Evolutionary conservation across 768 basidiomycete species (phyloP).

Genomic region (Hemileccinum rubropunctum): DNA sequence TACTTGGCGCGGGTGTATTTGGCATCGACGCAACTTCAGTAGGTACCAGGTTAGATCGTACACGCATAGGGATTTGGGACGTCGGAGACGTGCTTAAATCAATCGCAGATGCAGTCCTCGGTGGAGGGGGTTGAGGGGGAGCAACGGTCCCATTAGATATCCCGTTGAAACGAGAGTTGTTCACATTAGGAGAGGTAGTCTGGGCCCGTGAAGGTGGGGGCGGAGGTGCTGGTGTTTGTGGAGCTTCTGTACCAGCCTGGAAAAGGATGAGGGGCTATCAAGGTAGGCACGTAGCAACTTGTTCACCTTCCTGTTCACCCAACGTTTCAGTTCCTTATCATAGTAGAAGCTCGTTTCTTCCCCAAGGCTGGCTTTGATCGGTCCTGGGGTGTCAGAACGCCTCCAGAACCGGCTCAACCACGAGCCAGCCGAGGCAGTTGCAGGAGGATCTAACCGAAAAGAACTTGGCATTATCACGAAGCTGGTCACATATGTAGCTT

Average conservation of each 20-base stretch:
- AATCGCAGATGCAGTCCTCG: slow-evolving; percentile 62
- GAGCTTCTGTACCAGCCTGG: slow-evolving; percentile 55
- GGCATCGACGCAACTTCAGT: slow-evolving; percentile 37
- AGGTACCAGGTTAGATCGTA: slow-evolving; percentile 66
- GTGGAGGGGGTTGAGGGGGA: slow-evolving; percentile 19
- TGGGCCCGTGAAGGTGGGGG: slow-evolving; percentile 85
- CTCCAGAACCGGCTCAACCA: slow-evolving; percentile 89
- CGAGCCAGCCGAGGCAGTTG: slow-evolving; percentile 43
- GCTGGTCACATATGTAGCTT: background rate
- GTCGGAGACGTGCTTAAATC: slow-evolving; percentile 56
- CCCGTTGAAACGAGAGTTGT: slow-evolving; percentile 35
- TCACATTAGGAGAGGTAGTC: slow-evolving; percentile 74
- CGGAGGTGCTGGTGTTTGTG: slow-evolving; percentile 53
- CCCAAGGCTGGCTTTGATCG: slow-evolving; percentile 89
- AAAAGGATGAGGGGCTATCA: background rate
- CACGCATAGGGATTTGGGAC: slow-evolving; percentile 49
- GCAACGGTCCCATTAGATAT: slow-evolving; percentile 18
- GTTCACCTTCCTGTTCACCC: slow-evolving; percentile 91
- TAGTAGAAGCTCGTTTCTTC: slow-evolving; percentile 90
- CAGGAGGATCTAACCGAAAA: slow-evolving; percentile 12
- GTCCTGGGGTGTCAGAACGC: slow-evolving; percentile 61
- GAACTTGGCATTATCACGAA: background rate
- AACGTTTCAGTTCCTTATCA: slow-evolving; percentile 91
- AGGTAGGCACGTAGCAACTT: background rate
- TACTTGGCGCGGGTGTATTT: slow-evolving; percentile 26